Evolutionary conservation across 441 rosid genomes (phyloP), one percentile per base, ranked within the genome.

Genomic region (Corymbia citriodora): DNA sequence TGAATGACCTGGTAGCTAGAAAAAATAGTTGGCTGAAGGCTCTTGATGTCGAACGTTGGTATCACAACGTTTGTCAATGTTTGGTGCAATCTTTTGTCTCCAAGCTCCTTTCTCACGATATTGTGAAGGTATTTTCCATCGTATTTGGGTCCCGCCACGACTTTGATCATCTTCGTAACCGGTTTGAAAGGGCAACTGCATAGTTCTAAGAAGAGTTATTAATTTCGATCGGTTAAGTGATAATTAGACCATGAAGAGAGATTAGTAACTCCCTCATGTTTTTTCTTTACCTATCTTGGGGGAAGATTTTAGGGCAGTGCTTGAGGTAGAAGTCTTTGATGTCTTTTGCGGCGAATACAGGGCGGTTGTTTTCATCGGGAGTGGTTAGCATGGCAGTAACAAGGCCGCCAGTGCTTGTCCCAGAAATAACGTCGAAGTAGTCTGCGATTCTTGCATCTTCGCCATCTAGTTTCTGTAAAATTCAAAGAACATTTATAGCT

Each of bases 21-120:
- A 91, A 97, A 97, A 91, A 96, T 87, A 14, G 93, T 94, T n/a
- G 99, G 98, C 91, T 96, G 98, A 55, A 95, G 95, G 89, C 91
- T 92, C 96, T 93, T 94, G 91, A 96, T 95, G 92, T 97, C 99
- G 89, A 95, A 97, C 88, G 98, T 92, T 33, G 98, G 99, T 89
- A 97, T 96, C 15, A 95, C 97, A 55, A 97, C 92, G 90, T 93
- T 96, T 40, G 99, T 97, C 79, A 97, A 61, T 27, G 96, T 94
- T 88, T 97, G 92, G 79, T 93, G 91, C 93, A 97, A 93, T 92
- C 68, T 97, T 19, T 68, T 92, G 53, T 94, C 94, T 89, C 93
- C 93, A 55, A 96, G 90, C 12, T 63, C 54, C 74, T 91, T 92
- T 87, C 86, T 91, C 68, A 93, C 52, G 36, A 92, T 49, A 53